phyloP scores from a whole-genome alignment of 306 rosid genomes.

The Casuarina cunninghamiana region DNA sequence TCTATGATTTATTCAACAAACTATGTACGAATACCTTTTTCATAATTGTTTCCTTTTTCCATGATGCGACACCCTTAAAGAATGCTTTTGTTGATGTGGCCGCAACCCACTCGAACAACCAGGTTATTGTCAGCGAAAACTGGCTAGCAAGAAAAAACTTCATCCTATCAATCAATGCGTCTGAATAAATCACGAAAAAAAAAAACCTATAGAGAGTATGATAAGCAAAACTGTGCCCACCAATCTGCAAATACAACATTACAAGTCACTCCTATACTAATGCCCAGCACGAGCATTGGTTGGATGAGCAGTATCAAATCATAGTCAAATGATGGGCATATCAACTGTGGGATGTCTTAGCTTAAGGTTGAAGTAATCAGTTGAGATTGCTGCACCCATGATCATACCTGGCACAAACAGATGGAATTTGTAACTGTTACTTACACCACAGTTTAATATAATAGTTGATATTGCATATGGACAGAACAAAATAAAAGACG shows the following conservation, averaged over 20 bases:
- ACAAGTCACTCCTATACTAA: constrained; percentile 87
- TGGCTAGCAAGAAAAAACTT: neutral
- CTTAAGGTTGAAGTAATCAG: constrained; percentile 82
- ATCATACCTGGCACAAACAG: constrained; percentile 70
- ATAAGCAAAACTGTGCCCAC: constrained; percentile 94
- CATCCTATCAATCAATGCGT: too few species aligned
- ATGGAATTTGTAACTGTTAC: neutral
- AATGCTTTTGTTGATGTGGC: constrained; percentile 86
- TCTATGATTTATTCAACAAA: neutral
- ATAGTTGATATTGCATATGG: neutral
- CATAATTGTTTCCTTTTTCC: constrained; percentile 92
- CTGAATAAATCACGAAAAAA: too few species aligned
- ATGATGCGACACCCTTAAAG: constrained; percentile 77
- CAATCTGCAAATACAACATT: constrained; percentile 87
- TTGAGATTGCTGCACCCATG: constrained; percentile 84
- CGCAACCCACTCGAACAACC: constrained; percentile 32
- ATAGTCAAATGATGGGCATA: constrained; percentile 78
- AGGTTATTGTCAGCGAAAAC: constrained; percentile 1
- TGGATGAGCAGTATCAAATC: constrained; percentile 86
- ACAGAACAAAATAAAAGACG: too few species aligned
- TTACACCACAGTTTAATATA: neutral
- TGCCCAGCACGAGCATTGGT: constrained; percentile 96
- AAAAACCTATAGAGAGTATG: constrained; percentile 57
- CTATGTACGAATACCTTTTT: constrained; percentile 48
- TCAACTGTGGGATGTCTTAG: constrained; percentile 72